These are phyloP conservation scores for Leccinum pachyderme DNA, from an alignment of 1,284 basidiomycete species.

Conservation along the genomic window DNA sequence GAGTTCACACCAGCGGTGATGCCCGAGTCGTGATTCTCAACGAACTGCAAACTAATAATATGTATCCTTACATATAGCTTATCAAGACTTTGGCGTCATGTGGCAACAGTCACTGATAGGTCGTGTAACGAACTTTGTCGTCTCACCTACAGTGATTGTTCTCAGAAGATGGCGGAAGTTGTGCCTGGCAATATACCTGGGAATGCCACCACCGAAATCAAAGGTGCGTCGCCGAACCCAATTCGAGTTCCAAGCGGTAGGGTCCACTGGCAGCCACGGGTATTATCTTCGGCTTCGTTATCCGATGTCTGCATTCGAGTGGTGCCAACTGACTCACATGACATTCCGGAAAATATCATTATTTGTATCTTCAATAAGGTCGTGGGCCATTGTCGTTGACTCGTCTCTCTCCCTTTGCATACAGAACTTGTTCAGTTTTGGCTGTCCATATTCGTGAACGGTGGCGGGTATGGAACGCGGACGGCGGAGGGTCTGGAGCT, in stretches of 20 bases:
- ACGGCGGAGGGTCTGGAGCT: conserved; percentile 33
- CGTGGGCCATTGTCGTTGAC: background rate
- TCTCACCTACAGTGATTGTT: no score
- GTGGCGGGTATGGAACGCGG: conserved; percentile 18
- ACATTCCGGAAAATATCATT: background rate
- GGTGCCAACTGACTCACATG: background rate
- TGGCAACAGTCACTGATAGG: no score
- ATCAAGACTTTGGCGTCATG: no score
- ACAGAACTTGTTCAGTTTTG: conserved; percentile 17
- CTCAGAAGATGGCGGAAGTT: no score
- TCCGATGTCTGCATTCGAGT: background rate
- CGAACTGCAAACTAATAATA: no score
- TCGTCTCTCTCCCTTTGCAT: conserved; percentile 4
- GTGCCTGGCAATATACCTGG: conserved; percentile 34
- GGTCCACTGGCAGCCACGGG: background rate
- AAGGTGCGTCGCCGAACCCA: conserved; percentile 25
- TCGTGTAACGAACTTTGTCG: no score
- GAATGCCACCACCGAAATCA: conserved; percentile 43
- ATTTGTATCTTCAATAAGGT: background rate
- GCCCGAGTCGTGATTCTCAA: no score
- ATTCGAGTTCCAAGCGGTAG: no score
- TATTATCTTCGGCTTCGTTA: background rate
- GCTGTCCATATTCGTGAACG: conserved; percentile 2
- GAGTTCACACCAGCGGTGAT: no score
- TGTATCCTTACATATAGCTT: no score